Conservation (phyloP, 106 monocot genomes). For the Narthecium ossifragum region DNA sequence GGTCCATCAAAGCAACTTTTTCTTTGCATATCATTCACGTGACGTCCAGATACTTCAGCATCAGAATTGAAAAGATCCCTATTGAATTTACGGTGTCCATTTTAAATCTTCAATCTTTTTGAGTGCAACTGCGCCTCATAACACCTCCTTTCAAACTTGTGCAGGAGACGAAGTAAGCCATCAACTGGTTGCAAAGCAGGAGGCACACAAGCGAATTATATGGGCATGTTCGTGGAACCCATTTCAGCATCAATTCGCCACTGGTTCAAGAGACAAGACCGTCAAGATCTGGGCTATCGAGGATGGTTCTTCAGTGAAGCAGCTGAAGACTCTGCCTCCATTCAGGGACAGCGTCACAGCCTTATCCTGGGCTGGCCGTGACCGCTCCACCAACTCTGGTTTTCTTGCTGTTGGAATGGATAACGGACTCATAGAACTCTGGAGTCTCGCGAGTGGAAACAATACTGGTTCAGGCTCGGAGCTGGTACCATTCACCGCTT, state of each 20-base stretch:
- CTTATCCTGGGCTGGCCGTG: constrained; percentile 59
- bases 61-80: too few species aligned
- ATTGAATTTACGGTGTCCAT: too few species aligned
- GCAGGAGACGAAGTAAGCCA: constrained; percentile 33
- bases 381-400: constrained; percentile 32
- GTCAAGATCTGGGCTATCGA: constrained; percentile 79
- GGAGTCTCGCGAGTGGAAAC: constrained; percentile 43
- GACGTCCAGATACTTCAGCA: too few species aligned
- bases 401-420: constrained; percentile 91
- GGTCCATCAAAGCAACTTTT: too few species aligned
- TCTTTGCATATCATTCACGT: too few species aligned
- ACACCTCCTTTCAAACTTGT: too few species aligned
- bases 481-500: constrained; percentile 15
- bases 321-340: constrained; percentile 47
- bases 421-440: constrained; percentile 77
- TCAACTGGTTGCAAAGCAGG: constrained; percentile 48
- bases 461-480: background rate
- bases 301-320: constrained; percentile 34
- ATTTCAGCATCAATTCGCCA: constrained; percentile 74
- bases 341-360: constrained; percentile 84
- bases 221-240: constrained; percentile 98
- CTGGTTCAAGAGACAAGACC: constrained; percentile 89
- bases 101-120: too few species aligned
- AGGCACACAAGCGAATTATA: constrained; percentile 97
- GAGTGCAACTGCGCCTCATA: too few species aligned